Evolutionary conservation across 2,329 filamentous ascomycete genomes (phyloP), one percentile per base, ranked within the genome.

Genomic region (Acarospora socialis): DNA sequence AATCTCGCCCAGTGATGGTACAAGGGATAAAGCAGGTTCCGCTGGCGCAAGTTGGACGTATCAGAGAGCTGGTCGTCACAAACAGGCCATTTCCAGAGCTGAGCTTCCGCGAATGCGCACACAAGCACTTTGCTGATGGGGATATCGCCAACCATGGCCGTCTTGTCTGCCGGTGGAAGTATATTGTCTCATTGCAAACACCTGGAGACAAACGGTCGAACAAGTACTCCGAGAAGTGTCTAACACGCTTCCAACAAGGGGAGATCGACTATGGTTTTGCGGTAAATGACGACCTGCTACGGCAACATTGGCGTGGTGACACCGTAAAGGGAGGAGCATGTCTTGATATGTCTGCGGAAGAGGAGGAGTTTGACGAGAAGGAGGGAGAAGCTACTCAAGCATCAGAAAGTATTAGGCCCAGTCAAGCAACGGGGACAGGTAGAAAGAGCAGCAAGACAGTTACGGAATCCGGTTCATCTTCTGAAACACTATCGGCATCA

Each of bases 101-200:
- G 16, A 43, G 40, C 20, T 43, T 23, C 16, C 36, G 38, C n/a
- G n/a, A n/a, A n/a, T n/a, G n/a, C n/a, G n/a, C n/a, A n/a, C 4
- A 15, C 2, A 23, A 25, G 2, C 31, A 35, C 2, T 12, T 26
- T 7, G 22, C 10, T 1, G 5, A 27, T 10, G 27, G 35, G 4
- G 26, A 12, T 9, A 21, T 41, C 15, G 23, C 26, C 7, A 32
- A 36, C n/a, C 14, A 24, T 7, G 28, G 38, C n/a, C 33, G 38
- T 7, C 32, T 43, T 6, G 34, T 41, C 3, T 43, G 40, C 13
- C 31, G 40, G 20, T 43, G 16, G n/a, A 40, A 37, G n/a, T n/a
- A n/a, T n/a, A n/a, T n/a, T n/a, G n/a, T n/a, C n/a, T n/a, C n/a
- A n/a, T n/a, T n/a, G n/a, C n/a, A n/a, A n/a, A 39, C 10, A 13